These are phyloP conservation scores for Allomyces macrogynus DNA, from an alignment of 192 early-diverging fungal species.

Conservation along the genomic window DNA sequence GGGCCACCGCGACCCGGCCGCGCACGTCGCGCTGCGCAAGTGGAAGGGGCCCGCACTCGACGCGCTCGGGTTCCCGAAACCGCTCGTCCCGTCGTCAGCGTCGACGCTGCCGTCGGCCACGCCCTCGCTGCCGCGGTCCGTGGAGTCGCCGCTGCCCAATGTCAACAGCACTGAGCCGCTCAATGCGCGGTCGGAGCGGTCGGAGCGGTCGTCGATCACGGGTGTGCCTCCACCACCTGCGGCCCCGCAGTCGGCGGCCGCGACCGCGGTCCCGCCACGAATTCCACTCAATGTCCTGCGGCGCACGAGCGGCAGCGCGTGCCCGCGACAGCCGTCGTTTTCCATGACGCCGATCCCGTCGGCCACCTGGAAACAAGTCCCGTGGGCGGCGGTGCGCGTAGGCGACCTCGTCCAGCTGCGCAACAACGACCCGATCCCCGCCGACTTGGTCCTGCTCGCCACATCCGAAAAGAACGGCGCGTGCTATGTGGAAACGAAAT, in stretches of 20 bases:
- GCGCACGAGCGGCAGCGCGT: neutral
- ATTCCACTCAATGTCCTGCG: neutral
- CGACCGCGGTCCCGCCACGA: conserved; percentile 1
- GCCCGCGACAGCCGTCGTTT: neutral
- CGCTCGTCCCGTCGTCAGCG: neutral
- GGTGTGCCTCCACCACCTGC: neutral
- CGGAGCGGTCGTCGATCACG: neutral
- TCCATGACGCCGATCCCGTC: neutral
- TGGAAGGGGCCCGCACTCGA: no score
- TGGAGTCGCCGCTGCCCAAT: neutral
- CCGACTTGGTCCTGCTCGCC: conserved; percentile 70
- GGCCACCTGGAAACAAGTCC: conserved; percentile 37
- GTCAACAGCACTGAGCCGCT: neutral
- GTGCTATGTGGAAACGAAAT: conserved; percentile 91
- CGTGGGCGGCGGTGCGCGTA: conserved; percentile 67
- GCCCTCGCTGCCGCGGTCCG: neutral
- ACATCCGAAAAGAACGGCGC: conserved; percentile 64
- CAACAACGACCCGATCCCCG: conserved; percentile 72
- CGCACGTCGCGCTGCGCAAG: neutral
- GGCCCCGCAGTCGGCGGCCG: neutral
- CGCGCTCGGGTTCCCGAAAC: neutral
- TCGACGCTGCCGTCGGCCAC: neutral
- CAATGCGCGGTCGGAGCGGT: no score
- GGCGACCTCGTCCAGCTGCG: conserved; percentile 74
- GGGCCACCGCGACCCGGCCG: conserved; percentile 1